Conservation (phyloP, 2,329 filamentous ascomycete species). For the Bipolaris gigantea region DNA sequence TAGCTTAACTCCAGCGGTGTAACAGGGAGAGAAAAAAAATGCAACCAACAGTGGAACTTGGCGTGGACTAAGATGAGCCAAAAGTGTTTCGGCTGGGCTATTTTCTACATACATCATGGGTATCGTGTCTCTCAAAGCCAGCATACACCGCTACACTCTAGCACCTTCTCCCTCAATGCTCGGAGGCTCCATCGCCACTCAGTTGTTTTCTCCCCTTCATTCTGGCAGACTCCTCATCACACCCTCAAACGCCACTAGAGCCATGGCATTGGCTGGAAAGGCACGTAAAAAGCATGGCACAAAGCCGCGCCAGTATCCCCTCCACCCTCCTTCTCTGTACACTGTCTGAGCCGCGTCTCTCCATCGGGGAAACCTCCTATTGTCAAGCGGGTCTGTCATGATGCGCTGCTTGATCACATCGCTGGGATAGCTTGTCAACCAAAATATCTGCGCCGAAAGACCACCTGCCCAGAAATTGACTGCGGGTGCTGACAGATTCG, state of each 20-base stretch:
- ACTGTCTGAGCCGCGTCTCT: slow-evolving; percentile 76
- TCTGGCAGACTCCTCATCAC: slow-evolving; percentile 67
- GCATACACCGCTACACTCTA: background rate
- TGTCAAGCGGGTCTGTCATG: slow-evolving; percentile 88
- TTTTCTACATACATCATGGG: background rate
- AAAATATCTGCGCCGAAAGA: slow-evolving; percentile 89
- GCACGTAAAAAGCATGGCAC: slow-evolving; percentile 89
- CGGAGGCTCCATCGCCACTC: background rate
- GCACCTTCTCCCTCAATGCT: background rate
- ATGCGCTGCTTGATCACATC: slow-evolving; percentile 95
- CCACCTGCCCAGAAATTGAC: slow-evolving; percentile 98
- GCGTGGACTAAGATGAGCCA: background rate
- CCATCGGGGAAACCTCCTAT: slow-evolving; percentile 71
- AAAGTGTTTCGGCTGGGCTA: background rate
- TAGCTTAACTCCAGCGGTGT: background rate
- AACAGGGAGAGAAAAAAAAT: background rate
- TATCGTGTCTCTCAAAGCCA: background rate
- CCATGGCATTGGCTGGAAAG: slow-evolving; percentile 94
- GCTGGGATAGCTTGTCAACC: slow-evolving; percentile 86
- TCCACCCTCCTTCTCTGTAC: slow-evolving; percentile 73
- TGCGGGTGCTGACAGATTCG: slow-evolving; percentile 71
- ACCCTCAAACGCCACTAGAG: slow-evolving; percentile 88
- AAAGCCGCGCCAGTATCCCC: slow-evolving; percentile 89
- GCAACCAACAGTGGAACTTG: background rate
- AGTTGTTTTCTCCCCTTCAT: slow-evolving; percentile 11